A percentile compares a stretch with the other conserved stretches of the same genome.
phyloP scores from a whole-genome alignment of 208 protist species.

The Phytomonas francai region DNA sequence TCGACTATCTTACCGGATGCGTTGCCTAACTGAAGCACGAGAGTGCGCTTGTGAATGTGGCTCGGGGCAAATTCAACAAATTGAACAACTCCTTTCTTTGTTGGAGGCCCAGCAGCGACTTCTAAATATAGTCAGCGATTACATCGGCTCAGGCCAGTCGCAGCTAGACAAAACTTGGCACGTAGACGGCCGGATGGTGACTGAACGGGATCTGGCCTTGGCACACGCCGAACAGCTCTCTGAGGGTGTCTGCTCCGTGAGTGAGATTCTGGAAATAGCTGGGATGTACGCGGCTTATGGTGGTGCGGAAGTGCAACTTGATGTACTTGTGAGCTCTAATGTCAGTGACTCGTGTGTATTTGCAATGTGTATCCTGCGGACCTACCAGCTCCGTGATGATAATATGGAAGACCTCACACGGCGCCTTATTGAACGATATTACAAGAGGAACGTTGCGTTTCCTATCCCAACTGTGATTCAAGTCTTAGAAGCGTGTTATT shows the following conservation, averaged over 20 bases:
- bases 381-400: conserved; percentile 31
- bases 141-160: conserved; percentile 47
- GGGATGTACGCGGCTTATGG: conserved; percentile 76
- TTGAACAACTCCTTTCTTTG: conserved; percentile 58
- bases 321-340: conserved; percentile 47
- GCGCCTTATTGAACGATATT: conserved; percentile 53
- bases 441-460: conserved; percentile 33
- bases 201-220: conserved; percentile 58
- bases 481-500: conserved; percentile 53
- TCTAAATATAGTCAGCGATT: conserved; percentile 44
- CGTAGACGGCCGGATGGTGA: conserved; percentile 33
- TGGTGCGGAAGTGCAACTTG: conserved; percentile 81
- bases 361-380: conserved; percentile 44
- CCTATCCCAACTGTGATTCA: conserved; percentile 62
- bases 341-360: conserved; percentile 54
- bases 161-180: conserved; percentile 27
- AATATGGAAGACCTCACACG: conserved; percentile 45
- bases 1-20: conserved; percentile 60
- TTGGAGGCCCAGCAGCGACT: conserved; percentile 70
- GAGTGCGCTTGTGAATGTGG: conserved; percentile 40
- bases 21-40: conserved; percentile 61
- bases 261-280: conserved; percentile 49
- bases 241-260: conserved; percentile 40
- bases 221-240: conserved; percentile 61
- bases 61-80: conserved; percentile 53